Base-by-base conservation (phyloP, 495 filamentous ascomycete genomes). In the Baudoinia panamericana region DNA sequence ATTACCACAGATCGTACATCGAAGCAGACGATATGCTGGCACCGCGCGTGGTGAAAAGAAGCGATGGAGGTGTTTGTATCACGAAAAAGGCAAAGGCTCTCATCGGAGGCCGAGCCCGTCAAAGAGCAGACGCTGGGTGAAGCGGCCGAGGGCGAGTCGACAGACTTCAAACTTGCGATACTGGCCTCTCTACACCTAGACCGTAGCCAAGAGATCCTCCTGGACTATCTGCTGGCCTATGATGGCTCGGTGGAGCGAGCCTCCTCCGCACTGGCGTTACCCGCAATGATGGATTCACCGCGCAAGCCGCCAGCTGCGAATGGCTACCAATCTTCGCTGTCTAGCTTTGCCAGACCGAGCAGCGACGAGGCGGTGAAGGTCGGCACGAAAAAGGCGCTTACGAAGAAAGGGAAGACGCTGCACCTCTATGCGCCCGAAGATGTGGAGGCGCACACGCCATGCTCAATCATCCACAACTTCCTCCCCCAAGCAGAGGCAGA, bases 381-480 rank as follows among this genome's bases (percentile, higher is more conserved):
- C 2, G 27, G 12, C 7, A 16, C 30, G 6, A 56, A 50, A 8
- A 75, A 65, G 44, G 37, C 63, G 0, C 58, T 78, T 22, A 79
- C 79, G 4, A 76, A 72, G 44, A 93, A 82, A 53, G 90, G 86
- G 9, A 64, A 74, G 47, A 93, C 87, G 0, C 59, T 94, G 6
- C 79, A 87, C 56, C 69, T 96, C 0, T 95, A 74, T 51, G 68
- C 79, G 22, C 81, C 87, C 2, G 64, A 72, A 25, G 84, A 93
- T 55, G 69, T 95, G 20, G 76, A 79, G 34, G 63, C 69, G 12
- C 69, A 86, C 51, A 93, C 90, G 0, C 84, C 90, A 13, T 93
- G 85, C 60, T 83, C 80, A 7, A 78, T 94, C 48, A 76, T 94
- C 52, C 87, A 87, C 62, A 88, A 92, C 53, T 95, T 95, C 55